Evolutionary conservation across 192 early-diverging fungal species (phyloP), one percentile per base, ranked within the genome.

Genomic region (Coemansia asiatica): DNA sequence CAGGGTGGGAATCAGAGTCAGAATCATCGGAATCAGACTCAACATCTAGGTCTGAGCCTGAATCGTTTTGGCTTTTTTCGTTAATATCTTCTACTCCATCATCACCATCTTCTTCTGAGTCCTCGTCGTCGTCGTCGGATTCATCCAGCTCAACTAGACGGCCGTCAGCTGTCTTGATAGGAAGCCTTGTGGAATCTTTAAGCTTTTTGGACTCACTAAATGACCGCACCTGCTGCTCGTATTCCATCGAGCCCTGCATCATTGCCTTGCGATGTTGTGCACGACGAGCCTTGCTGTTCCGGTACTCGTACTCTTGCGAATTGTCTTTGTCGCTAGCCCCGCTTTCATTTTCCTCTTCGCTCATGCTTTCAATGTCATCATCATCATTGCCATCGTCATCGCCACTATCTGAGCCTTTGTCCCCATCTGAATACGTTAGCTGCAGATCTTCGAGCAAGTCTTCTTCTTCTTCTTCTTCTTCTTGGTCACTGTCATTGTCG

Each of bases 91-190:
- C 84, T 21, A 84, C 74, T 1, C 68, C 73, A 4, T 74, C 72
- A 3, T 72, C 82, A 21, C 28, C 67, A 1, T 71, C 75, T 5
- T 81, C 82, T 1, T 44, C 77, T n/a, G 67, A 70, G 10, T 63
- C 73, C 13, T 78, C 69, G 21, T 71, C 72, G 28, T 75, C 83
- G 10, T 77, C 79, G 10, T 81, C 86, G 8, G 78, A 78, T 26
- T 85, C 83, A 19, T 87, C 85, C 1, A 79, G 75, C 0, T 68
- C 64, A 18, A 78, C 67, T n/a, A 82, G 66, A 12, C 83, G 83
- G 1, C 85, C 85, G 25, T 81, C 82, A 1, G 82, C 80, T 0
- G 62, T 75, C 56, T 85, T 84, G 70, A 86, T 87, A 7, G 84
- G 84, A 31, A 87, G 83, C 51, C 71, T 81, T 66, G 65, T 81